phyloP scores from a whole-genome alignment of 1,284 basidiomycete genomes.

The Papiliotrema flavescens region DNA sequence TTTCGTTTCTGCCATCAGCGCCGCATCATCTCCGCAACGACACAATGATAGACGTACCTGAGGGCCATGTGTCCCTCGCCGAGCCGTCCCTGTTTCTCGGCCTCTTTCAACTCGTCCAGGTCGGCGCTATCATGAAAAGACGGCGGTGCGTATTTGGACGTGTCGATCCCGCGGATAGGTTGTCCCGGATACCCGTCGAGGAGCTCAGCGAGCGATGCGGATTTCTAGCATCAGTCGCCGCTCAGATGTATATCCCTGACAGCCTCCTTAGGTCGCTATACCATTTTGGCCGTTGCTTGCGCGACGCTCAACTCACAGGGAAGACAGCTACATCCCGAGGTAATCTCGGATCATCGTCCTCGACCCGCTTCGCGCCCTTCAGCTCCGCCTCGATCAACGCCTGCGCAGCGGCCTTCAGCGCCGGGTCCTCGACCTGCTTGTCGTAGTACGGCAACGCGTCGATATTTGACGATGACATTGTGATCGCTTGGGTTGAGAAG shows the following conservation, averaged over 20 bases:
- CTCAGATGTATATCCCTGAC: not conserved
- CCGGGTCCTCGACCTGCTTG: constrained; percentile 78
- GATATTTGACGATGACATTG: constrained; percentile 47
- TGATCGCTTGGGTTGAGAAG: constrained; percentile 1
- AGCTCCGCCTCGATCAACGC: constrained; percentile 48
- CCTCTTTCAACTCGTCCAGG: constrained; percentile 72
- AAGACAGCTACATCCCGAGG: constrained; percentile 59
- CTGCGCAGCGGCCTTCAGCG: constrained; percentile 34
- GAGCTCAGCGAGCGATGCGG: constrained; percentile 58
- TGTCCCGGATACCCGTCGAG: constrained; percentile 61
- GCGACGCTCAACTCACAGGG: constrained; percentile 23
- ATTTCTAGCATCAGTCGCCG: constrained; percentile 25
- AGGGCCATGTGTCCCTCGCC: constrained; percentile 87
- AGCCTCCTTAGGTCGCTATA: too few relatives aligned
- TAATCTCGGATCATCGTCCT: constrained; percentile 62
- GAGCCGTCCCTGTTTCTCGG: constrained; percentile 73
- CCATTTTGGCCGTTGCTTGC: too few relatives aligned
- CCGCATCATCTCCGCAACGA: not conserved
- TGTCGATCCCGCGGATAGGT: constrained; percentile 66
- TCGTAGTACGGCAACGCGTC: constrained; percentile 94
- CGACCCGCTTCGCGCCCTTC: constrained; percentile 27
- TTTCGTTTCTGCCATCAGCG: constrained; percentile 62
- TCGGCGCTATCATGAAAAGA: constrained; percentile 58
- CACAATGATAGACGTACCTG: constrained; percentile 53
- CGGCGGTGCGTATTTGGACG: constrained; percentile 73